Conservation (phyloP, 2,329 filamentous ascomycete genomes). For the Epichloe gansuensis region DNA sequence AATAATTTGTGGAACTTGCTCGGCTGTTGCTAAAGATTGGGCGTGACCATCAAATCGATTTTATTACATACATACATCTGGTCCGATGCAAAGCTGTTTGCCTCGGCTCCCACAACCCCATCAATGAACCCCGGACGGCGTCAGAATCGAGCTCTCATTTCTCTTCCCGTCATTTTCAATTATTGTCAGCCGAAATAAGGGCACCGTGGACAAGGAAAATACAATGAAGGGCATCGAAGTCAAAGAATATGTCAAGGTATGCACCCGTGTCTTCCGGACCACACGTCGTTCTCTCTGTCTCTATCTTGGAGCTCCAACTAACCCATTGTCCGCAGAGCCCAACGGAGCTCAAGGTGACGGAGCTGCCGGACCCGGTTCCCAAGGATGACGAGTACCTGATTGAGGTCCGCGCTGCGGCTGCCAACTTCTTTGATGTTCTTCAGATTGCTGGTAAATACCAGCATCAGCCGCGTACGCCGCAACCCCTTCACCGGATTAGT, state of each 20-base stretch:
- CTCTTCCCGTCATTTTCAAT: background rate
- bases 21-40: too few relatives aligned
- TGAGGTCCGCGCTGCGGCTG: slow-evolving; percentile 72
- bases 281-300: background rate
- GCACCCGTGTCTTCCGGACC: background rate
- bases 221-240: slow-evolving; percentile 7
- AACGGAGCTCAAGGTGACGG: slow-evolving; percentile 61
- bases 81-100: background rate
- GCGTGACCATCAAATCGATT: too few relatives aligned
- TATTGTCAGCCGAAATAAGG: background rate
- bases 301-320: background rate
- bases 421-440: slow-evolving; percentile 95
- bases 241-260: slow-evolving; percentile 7
- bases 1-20: too few relatives aligned
- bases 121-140: background rate
- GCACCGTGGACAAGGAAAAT: background rate
- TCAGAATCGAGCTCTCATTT: background rate
- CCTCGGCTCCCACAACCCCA: slow-evolving; percentile 4
- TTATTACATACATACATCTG: too few relatives aligned
- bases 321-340: slow-evolving; percentile 45
- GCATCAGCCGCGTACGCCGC: slow-evolving; percentile 55
- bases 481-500: background rate
- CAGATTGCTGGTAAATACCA: slow-evolving; percentile 96
- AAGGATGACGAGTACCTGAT: slow-evolving; percentile 70
- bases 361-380: slow-evolving; percentile 64